These are phyloP conservation scores for Pythium pyrilobum DNA, from an alignment of 352 stramenopile species.

Conservation along the genomic window DNA sequence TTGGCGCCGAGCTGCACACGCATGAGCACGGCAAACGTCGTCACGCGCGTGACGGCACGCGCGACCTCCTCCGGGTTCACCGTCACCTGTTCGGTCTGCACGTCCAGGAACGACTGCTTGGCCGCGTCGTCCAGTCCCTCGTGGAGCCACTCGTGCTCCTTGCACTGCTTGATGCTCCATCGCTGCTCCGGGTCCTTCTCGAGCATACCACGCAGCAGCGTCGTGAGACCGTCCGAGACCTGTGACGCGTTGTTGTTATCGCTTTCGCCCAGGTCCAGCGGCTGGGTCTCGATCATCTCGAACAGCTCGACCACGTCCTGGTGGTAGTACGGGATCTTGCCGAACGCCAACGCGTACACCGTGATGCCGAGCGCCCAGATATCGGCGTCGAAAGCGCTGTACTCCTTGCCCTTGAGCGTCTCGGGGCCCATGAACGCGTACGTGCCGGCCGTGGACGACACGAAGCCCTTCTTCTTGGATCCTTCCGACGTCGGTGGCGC, in stretches of 20 bases:
- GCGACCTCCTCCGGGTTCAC: conserved; percentile 56
- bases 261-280: conserved; percentile 26
- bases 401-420: conserved; percentile 73
- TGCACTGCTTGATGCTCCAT: conserved; percentile 63
- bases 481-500: conserved; percentile 6
- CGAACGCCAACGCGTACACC: conserved; percentile 75
- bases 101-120: conserved; percentile 41
- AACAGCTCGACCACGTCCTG: conserved; percentile 77
- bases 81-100: conserved; percentile 43
- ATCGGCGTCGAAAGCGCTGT: conserved; percentile 78
- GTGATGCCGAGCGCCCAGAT: conserved; percentile 86
- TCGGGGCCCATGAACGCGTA: conserved; percentile 85
- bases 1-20: conserved; percentile 74
- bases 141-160: conserved; percentile 64
- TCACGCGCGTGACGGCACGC: conserved; percentile 68
- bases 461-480: conserved; percentile 65
- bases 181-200: conserved; percentile 69
- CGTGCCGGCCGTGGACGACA: conserved; percentile 74
- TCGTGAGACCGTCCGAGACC: conserved; percentile 30
- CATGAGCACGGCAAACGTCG: conserved; percentile 65
- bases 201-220: conserved; percentile 60
- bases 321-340: conserved; percentile 80
- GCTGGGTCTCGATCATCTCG: conserved; percentile 70
- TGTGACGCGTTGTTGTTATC: conserved; percentile 20
- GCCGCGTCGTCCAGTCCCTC: conserved; percentile 37